Evolutionary conservation across 768 basidiomycete species (phyloP).

Genomic region (Amanita brunnescens): DNA sequence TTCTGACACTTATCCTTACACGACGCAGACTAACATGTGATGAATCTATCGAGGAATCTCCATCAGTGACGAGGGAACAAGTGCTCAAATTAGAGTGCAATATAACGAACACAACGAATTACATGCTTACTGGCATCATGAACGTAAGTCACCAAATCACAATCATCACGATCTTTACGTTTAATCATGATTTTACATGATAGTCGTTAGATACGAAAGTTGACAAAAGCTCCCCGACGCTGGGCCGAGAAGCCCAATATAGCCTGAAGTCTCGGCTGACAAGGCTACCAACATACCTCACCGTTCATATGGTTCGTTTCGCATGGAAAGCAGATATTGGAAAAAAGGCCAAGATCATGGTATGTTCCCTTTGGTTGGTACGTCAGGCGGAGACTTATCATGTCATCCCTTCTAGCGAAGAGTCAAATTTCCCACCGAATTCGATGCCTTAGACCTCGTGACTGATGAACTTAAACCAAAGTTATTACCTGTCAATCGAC

Average conservation of each 20-base stretch:
- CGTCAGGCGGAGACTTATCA: background rate
- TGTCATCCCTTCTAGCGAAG: conserved; percentile 46
- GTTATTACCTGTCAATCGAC: conserved; percentile 60
- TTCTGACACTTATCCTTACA: conserved; percentile 5
- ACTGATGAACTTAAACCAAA: conserved; percentile 73
- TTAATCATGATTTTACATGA: background rate
- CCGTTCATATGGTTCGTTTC: conserved; percentile 94
- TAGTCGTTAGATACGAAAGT: conserved; percentile 85
- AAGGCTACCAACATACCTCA: conserved; percentile 76
- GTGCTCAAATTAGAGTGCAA: conserved; percentile 91
- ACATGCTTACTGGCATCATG: conserved; percentile 77
- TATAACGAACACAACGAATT: conserved; percentile 81
- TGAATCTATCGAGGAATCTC: conserved; percentile 73
- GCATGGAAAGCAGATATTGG: conserved; percentile 86
- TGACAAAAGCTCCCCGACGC: conserved; percentile 71
- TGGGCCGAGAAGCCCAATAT: conserved; percentile 79
- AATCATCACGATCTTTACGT: background rate
- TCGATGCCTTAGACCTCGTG: conserved; percentile 76
- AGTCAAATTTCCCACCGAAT: conserved; percentile 88
- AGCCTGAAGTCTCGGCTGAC: conserved; percentile 72
- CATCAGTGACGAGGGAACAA: conserved; percentile 54
- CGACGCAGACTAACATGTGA: conserved; percentile 65
- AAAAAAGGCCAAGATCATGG: conserved; percentile 98
- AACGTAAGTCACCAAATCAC: conserved; percentile 36
- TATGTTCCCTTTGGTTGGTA: conserved; percentile 24